A percentile compares a stretch with the other conserved stretches of the same genome.
phyloP scores from a whole-genome alignment of 768 basidiomycete species.

The Sistotremastrum niveocremeum region DNA sequence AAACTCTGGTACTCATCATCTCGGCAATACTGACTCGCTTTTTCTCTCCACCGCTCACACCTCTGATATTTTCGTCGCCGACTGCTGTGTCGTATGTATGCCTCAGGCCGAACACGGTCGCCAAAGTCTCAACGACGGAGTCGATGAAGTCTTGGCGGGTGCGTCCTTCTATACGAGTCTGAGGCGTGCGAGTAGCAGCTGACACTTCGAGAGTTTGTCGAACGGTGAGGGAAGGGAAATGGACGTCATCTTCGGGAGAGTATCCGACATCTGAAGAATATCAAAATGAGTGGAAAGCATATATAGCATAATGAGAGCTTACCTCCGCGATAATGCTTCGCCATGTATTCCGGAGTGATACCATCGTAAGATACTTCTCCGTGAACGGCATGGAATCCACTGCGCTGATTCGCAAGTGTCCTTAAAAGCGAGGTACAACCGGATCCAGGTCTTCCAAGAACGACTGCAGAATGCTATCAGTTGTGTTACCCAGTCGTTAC shows the following conservation, averaged over 20 bases:
- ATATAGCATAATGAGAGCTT: too few relatives aligned
- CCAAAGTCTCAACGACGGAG: conserved; percentile 38
- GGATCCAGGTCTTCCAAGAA: conserved; percentile 73
- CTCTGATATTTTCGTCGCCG: conserved; percentile 63
- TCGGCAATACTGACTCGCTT: conserved; percentile 79
- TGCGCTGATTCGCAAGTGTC: conserved; percentile 60
- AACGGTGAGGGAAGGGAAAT: conserved; percentile 76
- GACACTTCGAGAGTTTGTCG: conserved; percentile 63
- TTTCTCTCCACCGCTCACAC: conserved; percentile 66
- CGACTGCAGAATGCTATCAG: conserved; percentile 32
- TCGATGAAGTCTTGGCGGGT: conserved; percentile 30
- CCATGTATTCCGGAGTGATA: conserved; percentile 49
- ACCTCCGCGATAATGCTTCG: conserved; percentile 48
- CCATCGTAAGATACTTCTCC: conserved; percentile 71
- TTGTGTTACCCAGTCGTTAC: neutral
- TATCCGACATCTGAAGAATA: conserved; percentile 46
- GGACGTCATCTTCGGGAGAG: conserved; percentile 74
- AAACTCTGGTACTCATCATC: conserved; percentile 54
- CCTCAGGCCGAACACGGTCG: conserved; percentile 66
- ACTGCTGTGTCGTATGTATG: conserved; percentile 62
- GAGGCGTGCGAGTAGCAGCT: conserved; percentile 54
- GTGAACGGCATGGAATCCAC: conserved; percentile 50
- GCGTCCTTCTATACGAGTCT: conserved; percentile 33
- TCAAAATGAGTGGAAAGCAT: too few relatives aligned
- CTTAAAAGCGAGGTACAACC: conserved; percentile 82